Evolutionary conservation across 192 early-diverging fungal species (phyloP).

Genomic region (Podila verticillata): DNA sequence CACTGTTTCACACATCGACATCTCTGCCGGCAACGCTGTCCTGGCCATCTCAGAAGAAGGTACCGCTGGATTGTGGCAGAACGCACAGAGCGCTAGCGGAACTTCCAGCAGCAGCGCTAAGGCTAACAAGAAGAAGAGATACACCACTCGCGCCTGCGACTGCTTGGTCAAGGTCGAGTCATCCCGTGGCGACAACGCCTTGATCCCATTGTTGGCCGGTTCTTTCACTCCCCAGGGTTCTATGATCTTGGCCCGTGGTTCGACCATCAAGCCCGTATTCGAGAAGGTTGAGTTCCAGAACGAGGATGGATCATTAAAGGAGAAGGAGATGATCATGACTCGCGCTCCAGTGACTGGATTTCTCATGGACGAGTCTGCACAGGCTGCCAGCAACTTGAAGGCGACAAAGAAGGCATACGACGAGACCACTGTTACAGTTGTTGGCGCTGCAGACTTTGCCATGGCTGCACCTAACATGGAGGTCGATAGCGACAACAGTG

Average conservation of each 20-base stretch:
- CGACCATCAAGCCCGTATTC: slow-evolving; percentile 61
- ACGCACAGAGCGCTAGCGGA: slow-evolving; percentile 44
- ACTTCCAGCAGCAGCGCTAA: slow-evolving; percentile 35
- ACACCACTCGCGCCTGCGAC: slow-evolving; percentile 55
- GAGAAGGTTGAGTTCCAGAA: slow-evolving; percentile 60
- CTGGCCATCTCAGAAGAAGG: slow-evolving; percentile 65
- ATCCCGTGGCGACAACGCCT: slow-evolving; percentile 22
- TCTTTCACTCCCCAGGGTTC: slow-evolving; percentile 52
- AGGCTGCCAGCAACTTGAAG: slow-evolving; percentile 58
- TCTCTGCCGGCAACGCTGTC: slow-evolving; percentile 55
- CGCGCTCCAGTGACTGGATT: slow-evolving; percentile 52
- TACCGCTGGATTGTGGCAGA: slow-evolving; percentile 60
- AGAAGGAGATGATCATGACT: slow-evolving; percentile 43
- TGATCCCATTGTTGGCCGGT: slow-evolving; percentile 60
- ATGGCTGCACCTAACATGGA: slow-evolving; percentile 38
- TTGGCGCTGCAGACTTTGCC: slow-evolving; percentile 54
- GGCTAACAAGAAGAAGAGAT: slow-evolving; percentile 58
- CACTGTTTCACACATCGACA: slow-evolving; percentile 56
- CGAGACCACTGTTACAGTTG: slow-evolving; percentile 56
- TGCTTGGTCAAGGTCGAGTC: slow-evolving; percentile 57
- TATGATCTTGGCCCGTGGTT: slow-evolving; percentile 61
- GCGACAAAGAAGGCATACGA: slow-evolving; percentile 67
- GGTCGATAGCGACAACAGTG: slow-evolving; percentile 14
- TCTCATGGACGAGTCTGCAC: slow-evolving; percentile 55
- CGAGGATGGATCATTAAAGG: slow-evolving; percentile 40